Percentiles rank a stretch among this genome's conserved stretches.
Evolutionary conservation across 768 basidiomycete species (phyloP).

Genomic region (Rhizopogon vinicolor): DNA sequence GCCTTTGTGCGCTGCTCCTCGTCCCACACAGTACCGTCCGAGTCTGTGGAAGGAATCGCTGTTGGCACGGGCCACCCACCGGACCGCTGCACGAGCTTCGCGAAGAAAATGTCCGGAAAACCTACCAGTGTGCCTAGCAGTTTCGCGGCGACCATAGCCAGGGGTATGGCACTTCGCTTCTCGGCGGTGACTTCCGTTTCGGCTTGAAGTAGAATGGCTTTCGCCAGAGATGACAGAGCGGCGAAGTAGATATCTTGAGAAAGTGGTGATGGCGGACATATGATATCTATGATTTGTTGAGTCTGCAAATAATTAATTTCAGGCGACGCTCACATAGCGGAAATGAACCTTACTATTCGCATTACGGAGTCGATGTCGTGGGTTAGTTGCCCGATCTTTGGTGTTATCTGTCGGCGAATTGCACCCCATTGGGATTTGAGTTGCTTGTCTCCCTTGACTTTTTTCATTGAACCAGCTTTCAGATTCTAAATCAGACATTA

Average conservation of each 20-base stretch:
- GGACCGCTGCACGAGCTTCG: conserved; percentile 79
- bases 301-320: conserved; percentile 25
- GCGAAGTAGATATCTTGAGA: conserved; percentile 57
- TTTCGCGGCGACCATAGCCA: conserved; percentile 71
- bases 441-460: conserved; percentile 54
- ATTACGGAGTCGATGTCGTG: conserved; percentile 58
- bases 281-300: conserved; percentile 37
- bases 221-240: conserved; percentile 82
- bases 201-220: conserved; percentile 85
- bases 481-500: conserved; percentile 40
- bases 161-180: conserved; percentile 76
- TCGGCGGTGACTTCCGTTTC: conserved; percentile 92
- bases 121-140: conserved; percentile 54
- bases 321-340: conserved; percentile 4
- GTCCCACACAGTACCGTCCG: conserved; percentile 44
- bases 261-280: conserved; percentile 27
- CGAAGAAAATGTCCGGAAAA: conserved; percentile 76
- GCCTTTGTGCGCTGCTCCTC: conserved; percentile 41
- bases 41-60: conserved; percentile 48
- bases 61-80: conserved; percentile 86
- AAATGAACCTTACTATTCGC: conserved; percentile 50
- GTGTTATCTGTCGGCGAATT: conserved; percentile 73
- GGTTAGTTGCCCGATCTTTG: conserved; percentile 85
- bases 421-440: conserved; percentile 61
- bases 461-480: conserved; percentile 60